phyloP scores from a whole-genome alignment of 208 protist species.

The Crithidia sp. region DNA sequence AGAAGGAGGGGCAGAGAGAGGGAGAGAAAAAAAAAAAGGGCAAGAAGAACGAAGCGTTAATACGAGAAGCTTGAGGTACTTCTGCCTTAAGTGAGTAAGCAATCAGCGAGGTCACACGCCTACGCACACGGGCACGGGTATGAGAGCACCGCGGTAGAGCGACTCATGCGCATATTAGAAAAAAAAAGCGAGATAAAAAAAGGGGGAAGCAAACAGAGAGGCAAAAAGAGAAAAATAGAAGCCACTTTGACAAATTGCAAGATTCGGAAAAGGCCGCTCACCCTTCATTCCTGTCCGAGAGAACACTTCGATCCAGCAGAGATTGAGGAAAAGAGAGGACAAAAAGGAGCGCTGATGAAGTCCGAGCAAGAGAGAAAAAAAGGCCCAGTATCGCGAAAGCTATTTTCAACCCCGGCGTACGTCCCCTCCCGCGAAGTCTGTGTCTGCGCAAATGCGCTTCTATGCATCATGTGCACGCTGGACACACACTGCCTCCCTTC shows the following conservation, averaged over 20 bases:
- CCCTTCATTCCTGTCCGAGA: too few species aligned
- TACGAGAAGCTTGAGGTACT: too few species aligned
- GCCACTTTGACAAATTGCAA: background rate
- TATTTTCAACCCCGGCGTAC: background rate
- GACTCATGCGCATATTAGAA: background rate
- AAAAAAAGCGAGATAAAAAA: background rate
- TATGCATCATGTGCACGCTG: background rate
- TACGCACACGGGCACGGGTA: background rate
- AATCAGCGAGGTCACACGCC: too few species aligned
- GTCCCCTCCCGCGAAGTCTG: too few species aligned
- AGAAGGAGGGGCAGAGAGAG: background rate
- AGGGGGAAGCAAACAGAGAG: background rate
- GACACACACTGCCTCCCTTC: too few species aligned
- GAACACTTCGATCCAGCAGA: background rate
- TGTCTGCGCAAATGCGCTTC: constrained; percentile 2
- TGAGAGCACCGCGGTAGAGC: too few species aligned
- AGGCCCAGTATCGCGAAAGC: background rate
- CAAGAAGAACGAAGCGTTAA: background rate
- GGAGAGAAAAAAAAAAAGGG: constrained; percentile 17
- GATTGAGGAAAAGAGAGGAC: background rate
- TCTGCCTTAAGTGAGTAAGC: too few species aligned
- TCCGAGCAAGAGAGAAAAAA: constrained; percentile 3
- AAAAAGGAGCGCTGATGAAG: background rate
- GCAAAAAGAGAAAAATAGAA: background rate
- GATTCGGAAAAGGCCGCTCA: background rate